Evolutionary conservation across 148 eudicot species (phyloP), one percentile per base, ranked within the genome.

Genomic region (Rhododendron mucronatum): DNA sequence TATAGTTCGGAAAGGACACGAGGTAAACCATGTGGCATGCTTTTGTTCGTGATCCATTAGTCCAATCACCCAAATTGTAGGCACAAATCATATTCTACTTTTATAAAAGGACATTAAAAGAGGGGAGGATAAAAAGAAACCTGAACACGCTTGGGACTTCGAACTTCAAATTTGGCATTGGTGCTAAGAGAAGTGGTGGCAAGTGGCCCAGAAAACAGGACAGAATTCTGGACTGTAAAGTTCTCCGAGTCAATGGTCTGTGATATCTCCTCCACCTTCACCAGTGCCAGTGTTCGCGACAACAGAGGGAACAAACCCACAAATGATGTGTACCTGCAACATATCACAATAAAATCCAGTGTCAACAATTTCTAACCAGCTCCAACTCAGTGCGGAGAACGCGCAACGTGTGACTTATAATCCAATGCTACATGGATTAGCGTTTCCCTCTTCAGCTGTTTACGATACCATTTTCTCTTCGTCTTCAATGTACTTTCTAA

Each of bases 141-240:
- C 99, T 96, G 99, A 67, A 96, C 98, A 73, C 98, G 93, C 85
- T 95, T 93, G 82, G 98, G 99, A 89, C 99, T 96, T 33, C 97
- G 93, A 85, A 95, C 93, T 95, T 96, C 99, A 86, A 95, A 95
- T 69, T 91, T 95, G 57, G 99, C 98, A 78, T 94, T 96, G 82
- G 99, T 93, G 83, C 91, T 93, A 26, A 96, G 79, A n/a, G 99
- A 92, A 84, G 98, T 95, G 84, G 96, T 93, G 84, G 99, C 89
- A 78, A 92, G 85, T 61, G 96, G 98, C 77, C 99, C 97, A 1
- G 96, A 86, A 87, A 96, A 96, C 86, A 85, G 87, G 61, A 96
- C 93, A 74, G 93, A 93, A 90, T 96, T 96, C 89, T 96, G 94
- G 41, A 96, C 98, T 1, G 99, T 91, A 81, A 96, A 93, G 84